Evolutionary conservation across 1,284 basidiomycete species (phyloP).

Genomic region (Ceratobasidium sp.): DNA sequence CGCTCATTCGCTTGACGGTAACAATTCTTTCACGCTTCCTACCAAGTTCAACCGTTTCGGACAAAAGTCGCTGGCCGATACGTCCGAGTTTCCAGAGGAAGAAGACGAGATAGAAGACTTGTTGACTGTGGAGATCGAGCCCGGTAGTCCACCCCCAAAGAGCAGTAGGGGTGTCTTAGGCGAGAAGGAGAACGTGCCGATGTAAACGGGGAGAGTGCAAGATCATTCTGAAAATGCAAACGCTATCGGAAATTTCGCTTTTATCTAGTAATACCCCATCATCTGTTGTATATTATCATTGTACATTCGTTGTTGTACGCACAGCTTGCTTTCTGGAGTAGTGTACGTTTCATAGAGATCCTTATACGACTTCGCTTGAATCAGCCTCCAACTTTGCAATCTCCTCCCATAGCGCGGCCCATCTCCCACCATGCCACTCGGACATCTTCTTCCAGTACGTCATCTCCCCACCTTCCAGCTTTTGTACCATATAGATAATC

Average conservation of each 20-base stretch:
- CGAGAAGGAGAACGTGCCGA: constrained; percentile 36
- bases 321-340: not conserved
- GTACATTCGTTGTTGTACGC: constrained; percentile 4
- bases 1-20: constrained; percentile 36
- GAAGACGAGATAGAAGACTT: constrained; percentile 43
- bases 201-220: not conserved
- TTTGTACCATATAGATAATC: not conserved
- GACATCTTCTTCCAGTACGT: not conserved
- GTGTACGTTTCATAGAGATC: no score
- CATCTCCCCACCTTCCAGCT: constrained; percentile 21
- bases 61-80: constrained; percentile 15
- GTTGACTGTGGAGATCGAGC: constrained; percentile 18
- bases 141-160: constrained; percentile 13
- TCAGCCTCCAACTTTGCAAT: constrained; percentile 18
- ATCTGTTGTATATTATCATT: not conserved
- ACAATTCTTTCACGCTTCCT: constrained; percentile 18
- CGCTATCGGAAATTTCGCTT: not conserved
- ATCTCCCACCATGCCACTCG: constrained; percentile 21
- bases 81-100: constrained; percentile 12
- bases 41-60: constrained; percentile 27
- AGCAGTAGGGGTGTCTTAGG: constrained; percentile 3
- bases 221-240: not conserved
- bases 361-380: constrained; percentile 25
- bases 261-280: not conserved
- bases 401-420: constrained; percentile 1